These are phyloP conservation scores for Colletotrichum nymphaeae DNA, from an alignment of 2,329 filamentous ascomycete genomes.

Conservation along the genomic window DNA sequence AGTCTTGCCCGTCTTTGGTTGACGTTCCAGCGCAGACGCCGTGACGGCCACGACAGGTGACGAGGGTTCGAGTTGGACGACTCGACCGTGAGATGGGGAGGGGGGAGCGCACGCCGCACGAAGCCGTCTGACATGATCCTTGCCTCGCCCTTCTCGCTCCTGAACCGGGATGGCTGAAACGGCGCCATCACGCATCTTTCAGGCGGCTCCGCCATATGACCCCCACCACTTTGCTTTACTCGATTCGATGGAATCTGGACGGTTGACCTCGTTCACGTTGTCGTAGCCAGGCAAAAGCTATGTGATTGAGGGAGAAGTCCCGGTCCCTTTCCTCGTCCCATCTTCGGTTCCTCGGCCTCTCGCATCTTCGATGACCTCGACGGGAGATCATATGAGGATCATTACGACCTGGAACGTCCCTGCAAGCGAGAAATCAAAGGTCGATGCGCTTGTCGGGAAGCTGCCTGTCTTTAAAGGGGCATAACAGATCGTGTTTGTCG, in stretches of 20 bases:
- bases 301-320: neutral
- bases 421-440: constrained; percentile 6
- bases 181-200: constrained; percentile 31
- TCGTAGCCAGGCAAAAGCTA: neutral
- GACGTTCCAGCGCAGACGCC: neutral
- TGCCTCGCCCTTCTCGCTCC: constrained; percentile 7
- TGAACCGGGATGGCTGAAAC: constrained; percentile 31
- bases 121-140: constrained; percentile 13
- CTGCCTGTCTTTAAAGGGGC: neutral
- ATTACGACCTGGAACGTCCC: neutral
- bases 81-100: neutral
- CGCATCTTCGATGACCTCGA: constrained; percentile 4
- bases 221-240: constrained; percentile 4
- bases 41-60: neutral
- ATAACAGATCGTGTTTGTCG: constrained; percentile 11
- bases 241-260: neutral
- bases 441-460: constrained; percentile 7
- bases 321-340: constrained; percentile 2
- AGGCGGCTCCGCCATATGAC: constrained; percentile 27
- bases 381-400: neutral
- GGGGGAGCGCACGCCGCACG: too few species aligned
- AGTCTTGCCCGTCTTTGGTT: constrained; percentile 14
- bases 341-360: constrained; percentile 24
- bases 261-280: neutral
- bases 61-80: too few species aligned